These are phyloP conservation scores for Colletotrichum sp. DNA, from an alignment of 2,329 filamentous ascomycete species.

Conservation along the genomic window DNA sequence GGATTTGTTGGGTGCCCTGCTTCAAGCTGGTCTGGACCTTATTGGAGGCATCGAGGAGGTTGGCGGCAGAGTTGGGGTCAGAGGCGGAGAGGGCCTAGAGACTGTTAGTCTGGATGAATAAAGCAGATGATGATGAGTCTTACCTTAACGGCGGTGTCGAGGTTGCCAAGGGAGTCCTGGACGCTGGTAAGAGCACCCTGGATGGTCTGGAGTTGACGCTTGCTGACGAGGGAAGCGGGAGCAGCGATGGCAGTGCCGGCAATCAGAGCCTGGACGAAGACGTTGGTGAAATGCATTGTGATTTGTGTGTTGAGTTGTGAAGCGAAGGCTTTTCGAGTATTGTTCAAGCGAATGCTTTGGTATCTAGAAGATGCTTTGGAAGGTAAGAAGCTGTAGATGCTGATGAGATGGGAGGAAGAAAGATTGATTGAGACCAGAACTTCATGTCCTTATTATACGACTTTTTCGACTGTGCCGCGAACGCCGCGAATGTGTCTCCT, in stretches of 20 bases:
- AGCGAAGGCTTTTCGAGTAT: neutral
- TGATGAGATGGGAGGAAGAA: neutral
- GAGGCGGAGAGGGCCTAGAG: conserved; percentile 37
- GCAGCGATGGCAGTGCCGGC: conserved; percentile 53
- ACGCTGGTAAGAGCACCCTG: conserved; percentile 63
- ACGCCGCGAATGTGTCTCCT: neutral
- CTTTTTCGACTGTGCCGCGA: neutral
- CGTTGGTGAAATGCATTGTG: conserved; percentile 32
- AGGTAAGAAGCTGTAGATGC: neutral
- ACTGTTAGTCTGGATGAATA: neutral
- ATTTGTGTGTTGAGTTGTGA: neutral
- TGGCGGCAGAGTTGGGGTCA: conserved; percentile 53
- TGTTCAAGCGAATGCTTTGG: neutral
- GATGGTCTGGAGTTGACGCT: conserved; percentile 57
- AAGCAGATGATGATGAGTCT: accelerated
- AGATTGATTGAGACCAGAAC: neutral
- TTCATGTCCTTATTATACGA: conserved; percentile 1
- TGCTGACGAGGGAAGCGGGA: conserved; percentile 25
- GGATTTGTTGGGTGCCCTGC: conserved; percentile 28
- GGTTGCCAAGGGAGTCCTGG: conserved; percentile 64
- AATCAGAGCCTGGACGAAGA: conserved; percentile 53
- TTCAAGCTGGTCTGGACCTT: conserved; percentile 23
- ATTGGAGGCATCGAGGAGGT: conserved; percentile 30
- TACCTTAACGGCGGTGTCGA: conserved; percentile 32
- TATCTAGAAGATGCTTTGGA: neutral